A percentile compares a stretch with the other conserved stretches of the same genome.
These are phyloP conservation scores for Batkoa obscura DNA, from an alignment of 371 early-diverging fungal species.

Conservation along the genomic window DNA sequence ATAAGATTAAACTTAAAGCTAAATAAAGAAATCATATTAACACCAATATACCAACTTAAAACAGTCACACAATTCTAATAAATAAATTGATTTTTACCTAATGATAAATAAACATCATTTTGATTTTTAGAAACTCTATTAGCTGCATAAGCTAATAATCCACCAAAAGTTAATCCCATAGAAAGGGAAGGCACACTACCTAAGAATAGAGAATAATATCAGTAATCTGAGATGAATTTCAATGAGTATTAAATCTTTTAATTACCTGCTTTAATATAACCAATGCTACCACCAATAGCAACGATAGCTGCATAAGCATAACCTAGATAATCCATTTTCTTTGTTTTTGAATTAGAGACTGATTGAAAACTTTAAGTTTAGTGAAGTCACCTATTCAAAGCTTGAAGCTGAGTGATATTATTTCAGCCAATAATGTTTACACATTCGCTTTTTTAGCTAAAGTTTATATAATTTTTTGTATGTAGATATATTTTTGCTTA, in stretches of 20 bases:
- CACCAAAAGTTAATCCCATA: conserved; percentile 21
- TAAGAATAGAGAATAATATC: background rate
- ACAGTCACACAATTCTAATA: too few species aligned
- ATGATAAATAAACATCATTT: conserved; percentile 18
- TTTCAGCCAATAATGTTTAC: too few species aligned
- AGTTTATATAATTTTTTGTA: too few species aligned
- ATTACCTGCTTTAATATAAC: conserved; percentile 5
- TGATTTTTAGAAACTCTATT: conserved; percentile 20
- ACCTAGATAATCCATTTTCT: conserved; percentile 2
- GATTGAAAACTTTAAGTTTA: too few species aligned
- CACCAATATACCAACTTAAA: background rate
- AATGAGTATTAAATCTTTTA: background rate
- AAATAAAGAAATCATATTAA: conserved; percentile 3
- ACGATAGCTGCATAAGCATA: background rate
- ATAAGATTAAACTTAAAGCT: conserved; percentile 20
- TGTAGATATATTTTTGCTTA: too few species aligned
- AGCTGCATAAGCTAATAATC: conserved; percentile 18
- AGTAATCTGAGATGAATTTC: background rate
- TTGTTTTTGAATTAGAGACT: background rate
- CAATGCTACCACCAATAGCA: background rate
- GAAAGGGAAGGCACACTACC: conserved; percentile 23
- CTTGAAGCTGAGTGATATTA: too few species aligned
- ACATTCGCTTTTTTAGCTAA: too few species aligned
- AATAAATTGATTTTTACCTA: conserved; percentile 12
- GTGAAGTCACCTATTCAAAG: too few species aligned